Conservation (phyloP, 2,329 filamentous ascomycete species). For the Aspergillus brunneoviolaceus region DNA sequence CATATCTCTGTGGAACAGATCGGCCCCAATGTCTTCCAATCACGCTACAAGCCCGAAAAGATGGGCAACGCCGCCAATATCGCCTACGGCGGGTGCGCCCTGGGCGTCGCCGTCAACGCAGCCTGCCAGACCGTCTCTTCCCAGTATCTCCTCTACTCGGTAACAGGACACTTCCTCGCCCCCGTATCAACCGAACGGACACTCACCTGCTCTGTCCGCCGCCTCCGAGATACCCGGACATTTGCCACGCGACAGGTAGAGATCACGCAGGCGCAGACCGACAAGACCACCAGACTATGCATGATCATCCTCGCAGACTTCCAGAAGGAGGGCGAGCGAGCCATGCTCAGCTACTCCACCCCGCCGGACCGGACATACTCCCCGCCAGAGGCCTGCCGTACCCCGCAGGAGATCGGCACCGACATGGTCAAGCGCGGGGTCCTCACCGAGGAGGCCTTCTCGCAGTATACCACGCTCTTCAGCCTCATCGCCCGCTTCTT, state of each 20-base stretch:
- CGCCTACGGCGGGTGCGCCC: conserved; percentile 11
- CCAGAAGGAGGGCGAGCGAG: conserved; percentile 2
- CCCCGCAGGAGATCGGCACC: neutral
- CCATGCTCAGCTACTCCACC: neutral
- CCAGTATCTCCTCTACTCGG: conserved; percentile 6
- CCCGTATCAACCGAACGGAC: neutral
- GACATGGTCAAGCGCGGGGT: neutral
- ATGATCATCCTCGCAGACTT: neutral
- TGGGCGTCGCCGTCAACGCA: conserved; percentile 7
- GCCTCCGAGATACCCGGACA: conserved; percentile 5
- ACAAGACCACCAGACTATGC: too few relatives aligned
- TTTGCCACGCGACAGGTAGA: conserved; percentile 7
- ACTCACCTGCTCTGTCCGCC: neutral
- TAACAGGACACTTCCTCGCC: conserved; percentile 3
- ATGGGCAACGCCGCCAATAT: conserved; percentile 8
- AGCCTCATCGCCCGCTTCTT: conserved; percentile 2
- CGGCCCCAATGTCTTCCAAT: neutral
- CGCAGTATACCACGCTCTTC: neutral
- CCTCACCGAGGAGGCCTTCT: neutral
- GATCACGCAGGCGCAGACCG: neutral
- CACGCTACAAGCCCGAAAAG: conserved; percentile 3
- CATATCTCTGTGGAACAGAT: neutral
- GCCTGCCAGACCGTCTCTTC: conserved; percentile 5
- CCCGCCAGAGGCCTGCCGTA: neutral
- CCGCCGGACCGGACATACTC: neutral